These are phyloP conservation scores for Aspergillus transmontanensis DNA, from an alignment of 2,329 filamentous ascomycete species.

Conservation along the genomic window DNA sequence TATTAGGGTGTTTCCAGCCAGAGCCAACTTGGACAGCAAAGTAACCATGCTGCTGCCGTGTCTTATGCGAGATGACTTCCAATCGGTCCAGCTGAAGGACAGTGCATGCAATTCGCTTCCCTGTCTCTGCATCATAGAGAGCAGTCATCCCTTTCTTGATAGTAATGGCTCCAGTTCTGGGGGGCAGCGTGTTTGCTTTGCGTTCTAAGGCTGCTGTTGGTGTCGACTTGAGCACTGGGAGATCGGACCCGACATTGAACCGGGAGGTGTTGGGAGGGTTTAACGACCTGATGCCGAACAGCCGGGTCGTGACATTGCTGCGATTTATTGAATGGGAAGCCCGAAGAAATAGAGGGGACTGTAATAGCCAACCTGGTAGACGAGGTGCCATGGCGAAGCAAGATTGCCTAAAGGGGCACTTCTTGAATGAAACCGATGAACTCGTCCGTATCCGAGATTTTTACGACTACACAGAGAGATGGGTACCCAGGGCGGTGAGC, in stretches of 20 bases:
- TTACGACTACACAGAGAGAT: neutral
- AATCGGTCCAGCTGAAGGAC: constrained; percentile 92
- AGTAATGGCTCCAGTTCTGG: constrained; percentile 79
- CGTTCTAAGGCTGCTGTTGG: constrained; percentile 62
- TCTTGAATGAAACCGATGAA: neutral
- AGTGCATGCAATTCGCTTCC: constrained; percentile 80
- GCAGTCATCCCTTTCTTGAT: constrained; percentile 97
- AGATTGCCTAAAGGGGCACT: constrained; percentile 7
- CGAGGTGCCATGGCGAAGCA: constrained; percentile 37
- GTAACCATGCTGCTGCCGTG: constrained; percentile 78
- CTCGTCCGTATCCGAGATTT: constrained; percentile 1
- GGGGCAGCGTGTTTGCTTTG: constrained; percentile 60
- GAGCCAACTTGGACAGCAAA: constrained; percentile 88
- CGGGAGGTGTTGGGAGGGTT: constrained; percentile 54
- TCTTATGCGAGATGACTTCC: constrained; percentile 87
- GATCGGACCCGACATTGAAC: constrained; percentile 55
- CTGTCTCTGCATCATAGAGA: constrained; percentile 75
- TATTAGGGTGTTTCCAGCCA: constrained; percentile 72
- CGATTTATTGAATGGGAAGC: constrained; percentile 26
- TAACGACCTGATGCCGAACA: constrained; percentile 61
- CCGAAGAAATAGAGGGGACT: constrained; percentile 31
- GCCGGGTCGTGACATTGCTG: constrained; percentile 33
- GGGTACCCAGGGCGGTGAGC: neutral
- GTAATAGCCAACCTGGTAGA: constrained; percentile 34
- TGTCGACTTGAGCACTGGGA: constrained; percentile 57